Conservation (phyloP, 306 rosid genomes). For the Luffa acutangula region DNA sequence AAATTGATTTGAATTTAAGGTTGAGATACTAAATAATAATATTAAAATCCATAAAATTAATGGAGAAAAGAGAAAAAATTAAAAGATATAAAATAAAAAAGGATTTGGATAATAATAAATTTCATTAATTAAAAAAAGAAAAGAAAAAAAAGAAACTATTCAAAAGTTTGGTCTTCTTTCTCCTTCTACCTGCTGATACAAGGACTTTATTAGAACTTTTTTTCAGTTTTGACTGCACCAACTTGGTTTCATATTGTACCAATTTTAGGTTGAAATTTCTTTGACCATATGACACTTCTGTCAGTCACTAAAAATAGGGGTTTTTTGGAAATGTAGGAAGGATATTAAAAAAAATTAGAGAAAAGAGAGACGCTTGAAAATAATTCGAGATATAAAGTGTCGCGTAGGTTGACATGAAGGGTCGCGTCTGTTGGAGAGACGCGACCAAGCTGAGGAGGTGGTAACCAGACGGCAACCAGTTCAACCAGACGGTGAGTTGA, state of each 20-base stretch:
- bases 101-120: neutral
- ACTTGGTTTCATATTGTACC: neutral
- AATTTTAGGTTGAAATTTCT: neutral
- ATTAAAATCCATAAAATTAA: neutral
- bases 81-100: neutral
- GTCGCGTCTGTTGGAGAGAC: no score
- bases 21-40: slow-evolving; percentile 18
- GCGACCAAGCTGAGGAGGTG: no score
- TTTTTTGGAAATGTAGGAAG: no score
- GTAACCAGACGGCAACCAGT: no score
- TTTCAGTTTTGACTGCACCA: neutral
- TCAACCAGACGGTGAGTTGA: no score
- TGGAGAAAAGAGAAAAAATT: neutral
- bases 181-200: neutral
- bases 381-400: no score
- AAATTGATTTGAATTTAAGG: slow-evolving; percentile 68
- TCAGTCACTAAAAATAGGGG: neutral
- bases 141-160: neutral
- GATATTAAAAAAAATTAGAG: no score
- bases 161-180: neutral
- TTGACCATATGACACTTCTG: neutral
- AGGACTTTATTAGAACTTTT: neutral
- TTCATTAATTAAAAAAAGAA: neutral
- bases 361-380: no score
- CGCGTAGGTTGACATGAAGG: no score